phyloP scores from a whole-genome alignment of 805 yeast genomes.

The Myxozyma lipomycoides region DNA sequence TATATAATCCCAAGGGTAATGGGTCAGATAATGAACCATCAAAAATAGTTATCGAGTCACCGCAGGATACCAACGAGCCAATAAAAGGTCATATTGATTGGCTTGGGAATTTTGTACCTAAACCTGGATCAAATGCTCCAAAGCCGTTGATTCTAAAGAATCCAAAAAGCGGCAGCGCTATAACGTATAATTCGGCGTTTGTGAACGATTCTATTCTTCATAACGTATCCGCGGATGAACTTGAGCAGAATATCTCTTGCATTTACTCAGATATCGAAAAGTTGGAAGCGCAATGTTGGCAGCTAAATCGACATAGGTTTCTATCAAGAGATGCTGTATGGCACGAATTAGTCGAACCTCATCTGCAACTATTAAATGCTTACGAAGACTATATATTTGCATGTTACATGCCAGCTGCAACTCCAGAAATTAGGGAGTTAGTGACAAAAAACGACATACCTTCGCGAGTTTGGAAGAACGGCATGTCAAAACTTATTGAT shows the following conservation, averaged over 20 bases:
- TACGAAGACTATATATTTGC: constrained; percentile 24
- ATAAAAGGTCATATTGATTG: too few species aligned
- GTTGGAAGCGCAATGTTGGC: background rate
- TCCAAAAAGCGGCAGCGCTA: too few species aligned
- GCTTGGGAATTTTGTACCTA: too few species aligned
- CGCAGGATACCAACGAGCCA: too few species aligned
- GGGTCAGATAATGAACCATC: background rate
- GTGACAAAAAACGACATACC: constrained; percentile 15
- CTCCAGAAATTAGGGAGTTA: constrained; percentile 3
- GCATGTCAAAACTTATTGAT: constrained; percentile 11
- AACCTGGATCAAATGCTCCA: too few species aligned
- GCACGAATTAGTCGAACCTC: constrained; percentile 12
- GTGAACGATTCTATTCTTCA: constrained; percentile 9
- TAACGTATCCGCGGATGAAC: constrained; percentile 9
- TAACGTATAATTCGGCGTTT: too few species aligned
- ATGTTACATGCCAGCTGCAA: constrained; percentile 9
- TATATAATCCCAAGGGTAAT: constrained; percentile 15
- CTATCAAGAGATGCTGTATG: constrained; percentile 5
- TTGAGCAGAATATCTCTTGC: constrained; percentile 7
- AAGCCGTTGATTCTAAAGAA: constrained; percentile 21
- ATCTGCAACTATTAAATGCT: constrained; percentile 15
- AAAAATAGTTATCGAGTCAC: too few species aligned
- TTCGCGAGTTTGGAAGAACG: constrained; percentile 21
- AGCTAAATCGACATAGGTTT: background rate
- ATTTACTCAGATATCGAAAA: constrained; percentile 8